Conservation (phyloP, 2,329 filamentous ascomycete species). For the Diplodia mutila region DNA sequence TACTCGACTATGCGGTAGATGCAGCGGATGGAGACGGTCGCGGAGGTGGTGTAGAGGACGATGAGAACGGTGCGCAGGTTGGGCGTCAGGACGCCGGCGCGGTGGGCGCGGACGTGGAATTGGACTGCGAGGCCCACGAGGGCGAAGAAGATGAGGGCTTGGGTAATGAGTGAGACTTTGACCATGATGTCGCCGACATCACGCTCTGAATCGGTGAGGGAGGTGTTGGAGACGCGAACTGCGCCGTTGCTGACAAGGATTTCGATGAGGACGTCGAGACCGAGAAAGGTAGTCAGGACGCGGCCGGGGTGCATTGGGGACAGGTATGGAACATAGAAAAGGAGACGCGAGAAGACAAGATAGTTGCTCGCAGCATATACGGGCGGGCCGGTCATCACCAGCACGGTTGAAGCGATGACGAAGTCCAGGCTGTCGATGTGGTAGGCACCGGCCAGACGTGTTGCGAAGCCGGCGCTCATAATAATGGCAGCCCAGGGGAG, state of each 20-base stretch:
- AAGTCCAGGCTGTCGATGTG: constrained; percentile 50
- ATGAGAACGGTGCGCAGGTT: constrained; percentile 51
- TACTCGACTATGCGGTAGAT: constrained; percentile 60
- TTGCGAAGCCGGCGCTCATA: constrained; percentile 60
- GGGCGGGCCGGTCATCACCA: constrained; percentile 55
- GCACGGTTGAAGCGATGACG: constrained; percentile 39
- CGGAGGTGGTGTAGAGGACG: constrained; percentile 54
- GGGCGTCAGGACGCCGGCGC: constrained; percentile 44
- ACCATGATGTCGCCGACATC: constrained; percentile 51
- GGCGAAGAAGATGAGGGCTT: constrained; percentile 54
- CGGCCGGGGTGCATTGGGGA: constrained; percentile 62
- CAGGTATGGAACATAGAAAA: constrained; percentile 65
- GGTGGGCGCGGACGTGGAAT: constrained; percentile 52
- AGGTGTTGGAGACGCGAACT: constrained; percentile 48
- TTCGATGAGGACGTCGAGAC: constrained; percentile 56
- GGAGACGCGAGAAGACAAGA: constrained; percentile 61
- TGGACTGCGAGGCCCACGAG: constrained; percentile 53
- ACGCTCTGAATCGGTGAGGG: constrained; percentile 41
- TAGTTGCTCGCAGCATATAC: constrained; percentile 64
- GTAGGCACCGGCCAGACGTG: constrained; percentile 58
- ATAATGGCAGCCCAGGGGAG: constrained; percentile 59
- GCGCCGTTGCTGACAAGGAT: constrained; percentile 58
- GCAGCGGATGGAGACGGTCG: constrained; percentile 53
- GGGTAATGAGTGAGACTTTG: constrained; percentile 55
- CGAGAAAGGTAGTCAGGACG: constrained; percentile 62